Conservation (phyloP, 768 basidiomycete genomes). For the Kwoniella pini region DNA sequence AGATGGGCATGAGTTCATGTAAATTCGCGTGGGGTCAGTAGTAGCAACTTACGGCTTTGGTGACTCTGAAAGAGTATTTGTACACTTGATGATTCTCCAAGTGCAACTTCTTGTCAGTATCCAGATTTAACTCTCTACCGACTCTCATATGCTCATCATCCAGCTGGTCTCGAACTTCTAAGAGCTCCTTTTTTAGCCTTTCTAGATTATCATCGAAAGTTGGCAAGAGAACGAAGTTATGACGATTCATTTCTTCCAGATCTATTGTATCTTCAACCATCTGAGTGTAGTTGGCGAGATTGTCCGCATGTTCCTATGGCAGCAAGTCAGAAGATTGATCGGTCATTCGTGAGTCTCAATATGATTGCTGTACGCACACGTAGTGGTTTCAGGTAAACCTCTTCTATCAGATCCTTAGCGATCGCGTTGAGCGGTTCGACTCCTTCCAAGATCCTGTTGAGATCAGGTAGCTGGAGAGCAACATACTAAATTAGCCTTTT, state of each 20-base stretch:
- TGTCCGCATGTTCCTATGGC: constrained; percentile 63
- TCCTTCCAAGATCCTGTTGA: constrained; percentile 67
- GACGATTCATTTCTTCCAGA: constrained; percentile 69
- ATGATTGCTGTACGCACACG: too few species aligned
- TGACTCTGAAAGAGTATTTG: constrained; percentile 89
- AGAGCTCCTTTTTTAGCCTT: constrained; percentile 68
- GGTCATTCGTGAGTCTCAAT: too few species aligned
- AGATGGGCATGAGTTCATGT: too few species aligned
- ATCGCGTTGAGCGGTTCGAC: constrained; percentile 58
- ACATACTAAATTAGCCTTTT: too few species aligned
- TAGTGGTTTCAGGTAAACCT: constrained; percentile 66
- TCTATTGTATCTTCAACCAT: constrained; percentile 98
- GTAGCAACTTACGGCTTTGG: constrained; percentile 77
- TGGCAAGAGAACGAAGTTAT: constrained; percentile 88
- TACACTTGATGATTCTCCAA: constrained; percentile 85
- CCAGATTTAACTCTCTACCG: constrained; percentile 71
- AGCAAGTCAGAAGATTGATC: neutral
- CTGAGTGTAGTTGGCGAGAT: constrained; percentile 75
- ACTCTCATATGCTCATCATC: constrained; percentile 76
- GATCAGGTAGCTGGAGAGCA: constrained; percentile 72
- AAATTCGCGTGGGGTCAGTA: too few species aligned
- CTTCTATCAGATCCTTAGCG: constrained; percentile 64
- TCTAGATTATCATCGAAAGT: constrained; percentile 80
- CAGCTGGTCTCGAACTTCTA: constrained; percentile 71
- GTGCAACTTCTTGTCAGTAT: constrained; percentile 92